A percentile compares a stretch with the other conserved stretches of the same genome.
phyloP scores from a whole-genome alignment of 306 rosid species.

The Quercus rubra region DNA sequence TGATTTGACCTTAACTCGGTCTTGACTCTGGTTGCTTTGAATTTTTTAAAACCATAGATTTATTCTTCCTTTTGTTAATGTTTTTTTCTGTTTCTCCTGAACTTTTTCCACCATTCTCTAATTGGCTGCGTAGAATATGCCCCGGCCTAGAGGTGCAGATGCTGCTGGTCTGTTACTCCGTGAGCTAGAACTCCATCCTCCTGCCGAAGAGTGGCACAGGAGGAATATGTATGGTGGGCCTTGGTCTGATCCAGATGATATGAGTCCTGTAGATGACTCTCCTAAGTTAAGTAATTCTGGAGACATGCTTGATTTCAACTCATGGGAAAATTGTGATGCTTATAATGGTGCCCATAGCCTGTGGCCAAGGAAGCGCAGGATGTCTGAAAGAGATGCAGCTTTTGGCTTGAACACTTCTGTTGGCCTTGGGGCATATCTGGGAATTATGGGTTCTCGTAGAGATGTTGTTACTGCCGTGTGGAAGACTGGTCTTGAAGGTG shows the following conservation, averaged over 20 bases:
- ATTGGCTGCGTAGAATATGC: constrained; percentile 64
- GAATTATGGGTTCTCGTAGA: constrained; percentile 99
- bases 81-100: constrained; percentile 13
- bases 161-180: constrained; percentile 92
- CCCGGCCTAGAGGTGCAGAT: constrained; percentile 94
- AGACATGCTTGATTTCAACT: constrained; percentile 57
- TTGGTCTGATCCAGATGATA: constrained; percentile 71
- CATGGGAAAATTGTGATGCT: constrained; percentile 55
- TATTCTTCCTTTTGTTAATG: not conserved
- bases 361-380: constrained; percentile 98
- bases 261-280: constrained; percentile 50
- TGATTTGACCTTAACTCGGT: not conserved
- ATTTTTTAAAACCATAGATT: not conserved
- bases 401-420: constrained; percentile 95
- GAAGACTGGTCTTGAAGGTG: constrained; percentile 98
- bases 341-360: constrained; percentile 59
- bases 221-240: constrained; percentile 86
- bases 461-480: constrained; percentile 94
- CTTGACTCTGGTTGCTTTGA: not conserved
- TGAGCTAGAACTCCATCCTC: constrained; percentile 94
- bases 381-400: constrained; percentile 99
- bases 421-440: constrained; percentile 93
- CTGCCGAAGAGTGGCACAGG: constrained; percentile 97
- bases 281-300: constrained; percentile 57
- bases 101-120: not conserved